Percentiles rank a stretch among this genome's conserved stretches.
Conservation (phyloP, 768 basidiomycete species). For the Leccinum subgranulosum region DNA sequence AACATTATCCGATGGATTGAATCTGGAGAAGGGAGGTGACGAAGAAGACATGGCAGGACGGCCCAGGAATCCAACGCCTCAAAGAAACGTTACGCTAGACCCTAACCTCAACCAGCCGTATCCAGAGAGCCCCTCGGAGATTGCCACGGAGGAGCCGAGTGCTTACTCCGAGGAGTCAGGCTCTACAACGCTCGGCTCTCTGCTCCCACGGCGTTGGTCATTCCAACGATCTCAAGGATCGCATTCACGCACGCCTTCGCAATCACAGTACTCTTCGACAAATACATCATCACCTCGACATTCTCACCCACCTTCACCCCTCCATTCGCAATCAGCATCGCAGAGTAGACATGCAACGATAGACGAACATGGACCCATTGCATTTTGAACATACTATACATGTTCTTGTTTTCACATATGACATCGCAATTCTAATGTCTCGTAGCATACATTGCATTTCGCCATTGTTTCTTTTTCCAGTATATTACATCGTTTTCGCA, state of each 20-base stretch:
- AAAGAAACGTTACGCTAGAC: conserved; percentile 40
- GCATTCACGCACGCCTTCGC: conserved; percentile 30
- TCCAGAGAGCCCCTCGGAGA: conserved; percentile 36
- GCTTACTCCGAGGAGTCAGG: conserved; percentile 33
- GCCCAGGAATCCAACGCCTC: conserved; percentile 53
- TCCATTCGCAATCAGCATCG: conserved; percentile 22
- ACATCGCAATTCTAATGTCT: not conserved
- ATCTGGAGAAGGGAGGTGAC: conserved; percentile 29
- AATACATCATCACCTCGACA: conserved; percentile 30
- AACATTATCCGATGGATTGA: conserved; percentile 13
- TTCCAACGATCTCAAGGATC: conserved; percentile 27
- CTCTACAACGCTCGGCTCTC: conserved; percentile 34
- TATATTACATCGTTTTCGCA: conserved; percentile 6
- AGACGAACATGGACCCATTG: conserved; percentile 23
- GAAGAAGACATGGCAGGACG: conserved; percentile 28
- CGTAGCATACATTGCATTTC: conserved; percentile 8
- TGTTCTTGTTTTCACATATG: conserved; percentile 1
- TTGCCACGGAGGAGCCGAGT: conserved; percentile 21
- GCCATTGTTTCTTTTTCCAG: not conserved
- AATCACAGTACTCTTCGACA: conserved; percentile 31
- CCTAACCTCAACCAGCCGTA: conserved; percentile 42
- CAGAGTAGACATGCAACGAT: conserved; percentile 34
- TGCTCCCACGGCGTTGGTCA: conserved; percentile 33
- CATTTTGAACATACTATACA: conserved; percentile 9
- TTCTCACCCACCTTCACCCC: conserved; percentile 32